Conservation (phyloP, 2,329 filamentous ascomycete species). For the Fusarium sororula region DNA sequence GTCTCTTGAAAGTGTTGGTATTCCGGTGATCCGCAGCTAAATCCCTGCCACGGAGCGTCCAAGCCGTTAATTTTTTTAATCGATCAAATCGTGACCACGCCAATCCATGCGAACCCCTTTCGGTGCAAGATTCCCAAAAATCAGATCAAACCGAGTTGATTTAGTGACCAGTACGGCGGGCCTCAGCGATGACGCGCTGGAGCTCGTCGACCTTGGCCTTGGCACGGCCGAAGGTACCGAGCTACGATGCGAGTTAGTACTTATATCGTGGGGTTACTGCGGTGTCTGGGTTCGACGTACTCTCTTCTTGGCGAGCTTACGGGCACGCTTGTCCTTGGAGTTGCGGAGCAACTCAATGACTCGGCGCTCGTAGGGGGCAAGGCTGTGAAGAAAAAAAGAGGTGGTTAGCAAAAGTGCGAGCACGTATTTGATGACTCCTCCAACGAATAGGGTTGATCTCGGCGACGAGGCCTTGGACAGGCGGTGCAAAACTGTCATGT, state of each 20-base stretch:
- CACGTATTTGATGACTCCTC: not conserved
- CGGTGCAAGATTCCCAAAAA: constrained; percentile 42
- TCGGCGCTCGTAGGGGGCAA: constrained; percentile 96
- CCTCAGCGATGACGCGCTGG: constrained; percentile 96
- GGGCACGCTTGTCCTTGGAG: constrained; percentile 98
- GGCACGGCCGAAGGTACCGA: constrained; percentile 97
- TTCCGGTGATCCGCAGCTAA: constrained; percentile 48
- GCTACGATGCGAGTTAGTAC: constrained; percentile 61
- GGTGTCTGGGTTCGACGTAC: constrained; percentile 62
- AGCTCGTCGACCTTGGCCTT: constrained; percentile 99
- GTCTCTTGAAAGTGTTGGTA: constrained; percentile 47
- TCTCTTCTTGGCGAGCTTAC: constrained; percentile 99
- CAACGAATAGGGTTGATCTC: not conserved
- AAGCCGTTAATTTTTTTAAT: constrained; percentile 45
- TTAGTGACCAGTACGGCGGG: constrained; percentile 75
- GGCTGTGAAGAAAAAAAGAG: constrained; percentile 55
- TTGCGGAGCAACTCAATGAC: constrained; percentile 99
- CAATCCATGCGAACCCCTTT: constrained; percentile 48
- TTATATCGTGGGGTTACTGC: not conserved
- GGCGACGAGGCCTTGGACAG: not conserved
- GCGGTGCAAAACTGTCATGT: not conserved
- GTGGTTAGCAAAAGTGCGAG: constrained; percentile 40
- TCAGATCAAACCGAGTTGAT: constrained; percentile 51
- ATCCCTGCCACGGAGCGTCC: constrained; percentile 45
- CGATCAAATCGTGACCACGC: constrained; percentile 50